Evolutionary conservation across 23 red algal genomes (phyloP), one percentile per base, ranked within the genome.

Genomic region (Gracilaria gracilis): DNA sequence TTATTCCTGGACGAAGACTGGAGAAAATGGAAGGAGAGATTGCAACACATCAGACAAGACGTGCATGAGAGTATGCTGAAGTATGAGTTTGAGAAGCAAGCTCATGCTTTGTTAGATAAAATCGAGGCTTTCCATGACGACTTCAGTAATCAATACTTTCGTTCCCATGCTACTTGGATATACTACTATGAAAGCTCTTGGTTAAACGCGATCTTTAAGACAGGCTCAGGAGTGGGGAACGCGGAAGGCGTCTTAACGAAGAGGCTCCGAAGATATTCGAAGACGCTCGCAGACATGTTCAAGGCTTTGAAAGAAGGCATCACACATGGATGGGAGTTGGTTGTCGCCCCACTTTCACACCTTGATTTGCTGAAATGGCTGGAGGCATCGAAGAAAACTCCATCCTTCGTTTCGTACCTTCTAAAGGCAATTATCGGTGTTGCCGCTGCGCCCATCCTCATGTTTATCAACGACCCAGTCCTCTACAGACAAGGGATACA

Each of bases 141-240:
- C 23, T 77, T 77, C 46, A 49, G 46, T 51, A 20, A 77, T 50
- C 72, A 77, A 31, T 51, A 49, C 27, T 77, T 77, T n/a, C 72
- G 72, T 17, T 25, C 72, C 4, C 20, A 77, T 31, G 25, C 27
- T 21, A 50, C 7, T 31, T 77, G 72, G 72, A 77, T 77, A 19
- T 77, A 77, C 46, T 50, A 25, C 46, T 49, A 28, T 29, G 72
- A 77, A 50, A 15, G 14, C 35, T 77, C 38, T 35, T 77, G 72
- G 38, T 28, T 34, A 7, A 32, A 51, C 23, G 9, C 4, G 11
- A 16, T 77, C 39, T 31, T 50, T 12, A 9, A 77, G 21, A 50
- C 27, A 15, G 13, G 28, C 16, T 9, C 16, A 21, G 62, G 33
- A 31, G 27, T 27, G 32, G 1, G 20, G 11, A 50, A 27, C 7